These are phyloP conservation scores for Monsonia emarginata DNA, from an alignment of 441 rosid genomes.

Conservation along the genomic window DNA sequence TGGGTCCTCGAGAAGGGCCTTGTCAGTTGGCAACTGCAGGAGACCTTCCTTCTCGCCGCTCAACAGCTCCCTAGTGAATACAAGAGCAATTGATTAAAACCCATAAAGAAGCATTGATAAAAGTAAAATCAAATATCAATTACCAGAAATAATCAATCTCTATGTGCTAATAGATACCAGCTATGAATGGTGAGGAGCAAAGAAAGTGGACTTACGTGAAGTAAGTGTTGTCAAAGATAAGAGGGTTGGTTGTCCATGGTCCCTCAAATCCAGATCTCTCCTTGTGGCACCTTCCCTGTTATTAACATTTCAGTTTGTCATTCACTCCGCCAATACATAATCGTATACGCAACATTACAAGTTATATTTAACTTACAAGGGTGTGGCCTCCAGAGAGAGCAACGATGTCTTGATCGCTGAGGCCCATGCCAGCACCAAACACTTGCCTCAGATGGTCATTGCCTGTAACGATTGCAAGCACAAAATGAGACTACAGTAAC, in stretches of 20 bases:
- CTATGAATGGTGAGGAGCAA: not conserved
- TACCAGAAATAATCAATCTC: not conserved
- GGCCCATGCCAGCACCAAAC: slow-evolving; percentile 62
- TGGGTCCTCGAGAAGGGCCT: slow-evolving; percentile 65
- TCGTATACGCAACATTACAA: not conserved
- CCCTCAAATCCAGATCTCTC: slow-evolving; percentile 97
- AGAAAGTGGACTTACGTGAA: slow-evolving; percentile 47
- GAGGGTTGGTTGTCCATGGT: slow-evolving; percentile 80
- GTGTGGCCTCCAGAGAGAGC: slow-evolving; percentile 94
- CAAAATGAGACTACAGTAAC: not conserved
- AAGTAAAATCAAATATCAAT: too few species aligned
- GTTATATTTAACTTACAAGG: slow-evolving; percentile 36
- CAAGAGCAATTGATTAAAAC: not conserved
- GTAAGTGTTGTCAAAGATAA: slow-evolving; percentile 79
- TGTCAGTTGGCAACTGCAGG: slow-evolving; percentile 64
- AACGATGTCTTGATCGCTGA: slow-evolving; percentile 78
- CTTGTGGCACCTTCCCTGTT: slow-evolving; percentile 85
- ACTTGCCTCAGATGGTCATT: slow-evolving; percentile 73
- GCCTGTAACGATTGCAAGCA: slow-evolving; percentile 23
- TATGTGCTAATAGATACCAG: not conserved
- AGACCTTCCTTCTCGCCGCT: slow-evolving; percentile 81
- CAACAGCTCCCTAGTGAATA: slow-evolving; percentile 57
- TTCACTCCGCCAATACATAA: not conserved
- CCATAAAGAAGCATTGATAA: not conserved
- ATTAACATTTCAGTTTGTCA: not conserved